phyloP scores from a whole-genome alignment of 345 rosid species.

The Arabidopsis suecica region DNA sequence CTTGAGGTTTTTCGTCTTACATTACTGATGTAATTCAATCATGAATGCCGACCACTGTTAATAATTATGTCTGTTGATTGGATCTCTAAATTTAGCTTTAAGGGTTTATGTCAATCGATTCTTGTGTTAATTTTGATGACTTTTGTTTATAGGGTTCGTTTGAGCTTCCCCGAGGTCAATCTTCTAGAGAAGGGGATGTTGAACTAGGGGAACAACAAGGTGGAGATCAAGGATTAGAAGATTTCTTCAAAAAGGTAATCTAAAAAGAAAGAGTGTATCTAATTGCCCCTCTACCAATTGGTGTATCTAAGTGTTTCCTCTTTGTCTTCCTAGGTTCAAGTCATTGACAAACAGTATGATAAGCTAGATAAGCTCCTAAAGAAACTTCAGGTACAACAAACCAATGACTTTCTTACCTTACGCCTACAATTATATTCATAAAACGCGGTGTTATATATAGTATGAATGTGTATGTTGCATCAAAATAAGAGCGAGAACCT shows the following conservation, averaged over 20 bases:
- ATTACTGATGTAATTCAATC: neutral
- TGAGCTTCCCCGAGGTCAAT: slow-evolving; percentile 79
- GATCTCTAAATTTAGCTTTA: slow-evolving; percentile 3
- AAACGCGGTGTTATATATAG: neutral
- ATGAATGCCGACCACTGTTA: neutral
- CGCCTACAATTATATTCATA: neutral
- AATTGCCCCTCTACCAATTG: neutral
- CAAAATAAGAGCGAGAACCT: neutral
- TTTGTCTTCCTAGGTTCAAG: slow-evolving; percentile 72
- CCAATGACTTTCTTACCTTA: neutral
- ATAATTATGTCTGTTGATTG: neutral
- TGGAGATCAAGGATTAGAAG: slow-evolving; percentile 79
- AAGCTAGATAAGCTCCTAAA: slow-evolving; percentile 78
- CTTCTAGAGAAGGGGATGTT: slow-evolving; percentile 62
- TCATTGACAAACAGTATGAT: slow-evolving; percentile 81
- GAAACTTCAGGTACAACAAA: slow-evolving; percentile 77
- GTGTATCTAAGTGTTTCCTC: slow-evolving; percentile 16
- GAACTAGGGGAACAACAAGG: slow-evolving; percentile 63
- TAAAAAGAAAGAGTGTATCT: neutral
- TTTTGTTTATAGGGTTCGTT: slow-evolving; percentile 67
- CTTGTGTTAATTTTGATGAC: slow-evolving; percentile 2
- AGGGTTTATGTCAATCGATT: slow-evolving; percentile 8
- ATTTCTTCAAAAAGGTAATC: slow-evolving; percentile 87
- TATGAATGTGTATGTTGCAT: neutral
- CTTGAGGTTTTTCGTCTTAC: slow-evolving; percentile 9